phyloP scores from a whole-genome alignment of 164 flowering plant species.

The Paratinospora sagittata region DNA sequence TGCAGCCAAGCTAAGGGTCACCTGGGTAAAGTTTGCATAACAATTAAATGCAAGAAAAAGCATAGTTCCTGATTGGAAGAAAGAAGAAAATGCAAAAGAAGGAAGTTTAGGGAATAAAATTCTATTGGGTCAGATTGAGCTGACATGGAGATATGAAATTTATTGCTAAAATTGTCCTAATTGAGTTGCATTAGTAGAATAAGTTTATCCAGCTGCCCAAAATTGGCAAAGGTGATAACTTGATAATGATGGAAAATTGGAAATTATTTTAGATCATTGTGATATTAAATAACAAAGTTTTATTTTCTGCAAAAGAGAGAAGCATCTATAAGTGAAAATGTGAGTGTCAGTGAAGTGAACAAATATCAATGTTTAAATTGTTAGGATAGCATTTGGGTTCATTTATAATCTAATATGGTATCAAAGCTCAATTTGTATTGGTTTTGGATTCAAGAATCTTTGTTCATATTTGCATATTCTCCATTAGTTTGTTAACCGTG shows the following conservation, averaged over 20 bases:
- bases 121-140: not conserved
- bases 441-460: too few relatives aligned
- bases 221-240: not conserved
- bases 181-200: not conserved
- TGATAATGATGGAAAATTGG: too few relatives aligned
- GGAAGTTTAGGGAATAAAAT: not conserved
- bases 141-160: not conserved
- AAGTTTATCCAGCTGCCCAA: not conserved
- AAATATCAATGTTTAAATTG: not conserved
- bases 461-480: too few relatives aligned
- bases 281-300: not conserved
- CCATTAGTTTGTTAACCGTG: too few relatives aligned
- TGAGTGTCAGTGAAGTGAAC: not conserved
- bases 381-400: too few relatives aligned
- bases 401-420: too few relatives aligned
- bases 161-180: not conserved
- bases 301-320: not conserved
- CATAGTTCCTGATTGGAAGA: not conserved
- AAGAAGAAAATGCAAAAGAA: not conserved
- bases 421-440: too few relatives aligned
- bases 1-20: constrained; percentile 89
- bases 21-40: constrained; percentile 35
- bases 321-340: not conserved
- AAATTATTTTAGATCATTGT: too few relatives aligned
- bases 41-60: not conserved